These are phyloP conservation scores for Suillus tomentosus DNA, from an alignment of 768 basidiomycete species.

Conservation along the genomic window DNA sequence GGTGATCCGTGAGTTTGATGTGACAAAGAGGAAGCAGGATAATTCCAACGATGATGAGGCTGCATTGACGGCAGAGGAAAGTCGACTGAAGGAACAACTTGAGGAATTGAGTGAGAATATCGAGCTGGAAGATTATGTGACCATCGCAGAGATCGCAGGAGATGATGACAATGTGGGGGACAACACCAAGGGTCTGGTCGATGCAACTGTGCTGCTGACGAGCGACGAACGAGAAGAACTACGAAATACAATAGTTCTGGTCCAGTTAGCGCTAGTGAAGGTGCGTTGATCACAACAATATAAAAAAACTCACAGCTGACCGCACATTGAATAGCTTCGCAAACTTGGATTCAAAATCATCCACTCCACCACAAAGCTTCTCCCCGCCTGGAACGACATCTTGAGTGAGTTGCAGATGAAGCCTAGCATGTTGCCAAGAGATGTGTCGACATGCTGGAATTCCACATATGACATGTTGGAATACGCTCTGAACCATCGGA, in stretches of 20 bases:
- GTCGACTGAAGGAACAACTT: background rate
- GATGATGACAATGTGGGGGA: background rate
- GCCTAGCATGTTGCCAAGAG: too few relatives aligned
- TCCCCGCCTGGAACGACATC: slow-evolving; percentile 22
- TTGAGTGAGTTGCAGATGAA: too few relatives aligned
- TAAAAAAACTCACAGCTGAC: slow-evolving; percentile 2
- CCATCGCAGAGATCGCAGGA: background rate
- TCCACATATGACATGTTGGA: slow-evolving; percentile 26
- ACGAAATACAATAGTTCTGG: background rate
- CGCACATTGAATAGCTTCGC: slow-evolving; percentile 18
- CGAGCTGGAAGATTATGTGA: background rate
- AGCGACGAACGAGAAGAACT: slow-evolving; percentile 9
- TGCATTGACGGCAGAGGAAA: background rate
- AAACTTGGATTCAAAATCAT: slow-evolving; percentile 21
- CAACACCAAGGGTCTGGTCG: slow-evolving; percentile 18
- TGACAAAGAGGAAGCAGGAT: background rate
- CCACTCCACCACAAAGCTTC: slow-evolving; percentile 24
- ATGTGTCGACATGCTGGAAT: slow-evolving; percentile 22
- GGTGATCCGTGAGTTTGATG: background rate
- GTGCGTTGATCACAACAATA: background rate
- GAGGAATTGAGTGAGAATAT: slow-evolving; percentile 7
- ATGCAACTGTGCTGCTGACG: slow-evolving; percentile 17
- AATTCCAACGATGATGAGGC: background rate
- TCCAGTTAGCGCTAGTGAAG: background rate
- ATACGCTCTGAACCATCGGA: slow-evolving; percentile 22